These are phyloP conservation scores for Toxoplasma gondii DNA, from an alignment of 169 alveolate species.

Conservation along the genomic window DNA sequence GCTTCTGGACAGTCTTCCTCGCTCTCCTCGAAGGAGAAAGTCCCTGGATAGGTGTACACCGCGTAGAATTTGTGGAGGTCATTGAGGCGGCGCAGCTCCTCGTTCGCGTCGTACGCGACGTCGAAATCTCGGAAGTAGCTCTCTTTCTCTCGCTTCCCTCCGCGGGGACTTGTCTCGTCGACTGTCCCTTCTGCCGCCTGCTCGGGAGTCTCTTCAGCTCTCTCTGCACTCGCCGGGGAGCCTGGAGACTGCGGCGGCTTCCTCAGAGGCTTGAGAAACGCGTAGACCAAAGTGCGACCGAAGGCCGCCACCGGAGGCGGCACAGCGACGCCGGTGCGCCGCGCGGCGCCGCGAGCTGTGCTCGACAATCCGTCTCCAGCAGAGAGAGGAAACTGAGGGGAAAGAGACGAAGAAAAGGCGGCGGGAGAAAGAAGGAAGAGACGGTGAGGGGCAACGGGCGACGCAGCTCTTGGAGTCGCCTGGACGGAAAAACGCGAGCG, in stretches of 20 bases:
- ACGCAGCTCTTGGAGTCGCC: no score
- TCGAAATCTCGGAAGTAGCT: background rate
- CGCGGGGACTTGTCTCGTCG: background rate
- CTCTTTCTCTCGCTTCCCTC: background rate
- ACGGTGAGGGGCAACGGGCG: no score
- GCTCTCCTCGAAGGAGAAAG: background rate
- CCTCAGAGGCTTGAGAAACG: constrained; percentile 2
- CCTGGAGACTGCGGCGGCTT: background rate
- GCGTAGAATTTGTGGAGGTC: constrained; percentile 9
- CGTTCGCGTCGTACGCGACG: background rate
- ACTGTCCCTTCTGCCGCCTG: background rate
- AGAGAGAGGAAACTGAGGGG: background rate
- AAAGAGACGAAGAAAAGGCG: background rate
- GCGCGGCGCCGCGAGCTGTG: background rate
- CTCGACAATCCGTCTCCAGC: no score
- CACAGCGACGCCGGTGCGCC: background rate
- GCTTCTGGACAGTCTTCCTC: background rate
- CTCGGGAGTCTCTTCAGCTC: background rate
- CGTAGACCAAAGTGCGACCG: background rate
- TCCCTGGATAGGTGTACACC: background rate
- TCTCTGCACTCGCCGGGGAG: background rate
- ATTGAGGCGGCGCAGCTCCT: background rate
- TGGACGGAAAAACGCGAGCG: no score
- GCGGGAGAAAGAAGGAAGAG: no score
- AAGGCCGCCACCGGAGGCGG: background rate